Percentiles rank a stretch among this genome's conserved stretches.
These are phyloP conservation scores for Cyphellophora attinorum DNA, from an alignment of 2,329 filamentous ascomycete species.

Conservation along the genomic window DNA sequence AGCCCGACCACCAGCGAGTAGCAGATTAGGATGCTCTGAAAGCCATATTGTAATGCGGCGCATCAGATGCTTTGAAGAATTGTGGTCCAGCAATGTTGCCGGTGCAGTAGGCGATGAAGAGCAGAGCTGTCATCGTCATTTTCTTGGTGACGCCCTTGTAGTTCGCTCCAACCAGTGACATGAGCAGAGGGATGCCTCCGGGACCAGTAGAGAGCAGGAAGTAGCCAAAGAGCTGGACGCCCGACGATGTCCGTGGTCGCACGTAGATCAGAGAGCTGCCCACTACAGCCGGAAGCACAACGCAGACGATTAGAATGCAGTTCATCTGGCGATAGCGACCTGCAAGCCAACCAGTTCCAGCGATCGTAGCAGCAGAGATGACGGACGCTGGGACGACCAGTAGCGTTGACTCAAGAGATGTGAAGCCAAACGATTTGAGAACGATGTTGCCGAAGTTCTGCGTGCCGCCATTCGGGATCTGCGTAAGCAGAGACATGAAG, in stretches of 20 bases:
- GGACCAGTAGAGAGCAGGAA: slow-evolving; percentile 48
- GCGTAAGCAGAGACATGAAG: slow-evolving; percentile 1
- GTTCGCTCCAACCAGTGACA: slow-evolving; percentile 48
- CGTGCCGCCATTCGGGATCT: slow-evolving; percentile 16
- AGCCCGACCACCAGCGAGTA: slow-evolving; percentile 42
- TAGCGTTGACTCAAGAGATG: slow-evolving; percentile 43
- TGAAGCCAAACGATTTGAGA: slow-evolving; percentile 38
- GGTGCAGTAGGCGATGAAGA: slow-evolving; percentile 47
- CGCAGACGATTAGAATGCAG: slow-evolving; percentile 41
- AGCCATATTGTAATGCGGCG: slow-evolving; percentile 43
- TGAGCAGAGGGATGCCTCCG: slow-evolving; percentile 43
- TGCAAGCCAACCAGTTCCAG: slow-evolving; percentile 41
- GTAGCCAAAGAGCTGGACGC: slow-evolving; percentile 47
- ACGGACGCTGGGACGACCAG: slow-evolving; percentile 52
- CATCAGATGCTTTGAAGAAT: slow-evolving; percentile 42
- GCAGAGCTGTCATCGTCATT: slow-evolving; percentile 39
- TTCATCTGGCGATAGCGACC: slow-evolving; percentile 43
- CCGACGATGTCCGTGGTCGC: slow-evolving; percentile 26
- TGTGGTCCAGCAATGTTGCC: slow-evolving; percentile 49
- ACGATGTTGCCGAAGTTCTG: slow-evolving; percentile 48
- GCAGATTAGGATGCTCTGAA: slow-evolving; percentile 49
- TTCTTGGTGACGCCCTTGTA: slow-evolving; percentile 48
- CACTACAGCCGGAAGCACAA: slow-evolving; percentile 42
- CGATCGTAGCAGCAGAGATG: slow-evolving; percentile 39
- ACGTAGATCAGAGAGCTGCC: slow-evolving; percentile 46